phyloP scores from a whole-genome alignment of 2,329 filamentous ascomycete genomes.

The Fusarium agapanthi region DNA sequence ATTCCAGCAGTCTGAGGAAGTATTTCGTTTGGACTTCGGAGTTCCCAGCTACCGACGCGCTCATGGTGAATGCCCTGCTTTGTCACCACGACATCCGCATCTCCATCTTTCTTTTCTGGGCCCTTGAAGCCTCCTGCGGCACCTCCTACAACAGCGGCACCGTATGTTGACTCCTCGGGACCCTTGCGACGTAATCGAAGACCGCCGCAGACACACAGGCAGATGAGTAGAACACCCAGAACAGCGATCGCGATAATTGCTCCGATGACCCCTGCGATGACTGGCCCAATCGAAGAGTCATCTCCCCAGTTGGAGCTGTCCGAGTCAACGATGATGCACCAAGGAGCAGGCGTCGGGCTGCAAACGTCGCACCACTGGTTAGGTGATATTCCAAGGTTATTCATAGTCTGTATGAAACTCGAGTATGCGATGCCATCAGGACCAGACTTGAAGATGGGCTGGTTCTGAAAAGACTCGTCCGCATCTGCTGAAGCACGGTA shows the following conservation, averaged over 20 bases:
- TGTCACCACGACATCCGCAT: slow-evolving; percentile 54
- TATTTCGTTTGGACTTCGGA: slow-evolving; percentile 40
- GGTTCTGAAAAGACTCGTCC: slow-evolving; percentile 46
- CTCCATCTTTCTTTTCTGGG: slow-evolving; percentile 54
- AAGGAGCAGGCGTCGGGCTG: slow-evolving; percentile 44
- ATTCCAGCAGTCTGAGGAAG: slow-evolving; percentile 30
- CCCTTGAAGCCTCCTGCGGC: slow-evolving; percentile 54
- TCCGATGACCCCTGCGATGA: slow-evolving; percentile 58
- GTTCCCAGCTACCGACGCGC: slow-evolving; percentile 61
- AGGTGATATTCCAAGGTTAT: slow-evolving; percentile 46
- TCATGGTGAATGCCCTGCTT: slow-evolving; percentile 53
- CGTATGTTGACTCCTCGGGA: neutral
- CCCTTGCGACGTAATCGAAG: slow-evolving; percentile 43
- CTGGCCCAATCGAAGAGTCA: slow-evolving; percentile 44
- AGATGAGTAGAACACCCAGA: slow-evolving; percentile 46
- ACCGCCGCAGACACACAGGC: slow-evolving; percentile 47
- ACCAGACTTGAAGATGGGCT: slow-evolving; percentile 53
- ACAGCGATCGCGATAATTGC: slow-evolving; percentile 52
- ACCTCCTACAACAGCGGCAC: slow-evolving; percentile 40
- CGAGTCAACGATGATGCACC: slow-evolving; percentile 45
- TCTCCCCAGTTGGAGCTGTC: neutral
- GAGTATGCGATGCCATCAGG: slow-evolving; percentile 49
- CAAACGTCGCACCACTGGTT: slow-evolving; percentile 58
- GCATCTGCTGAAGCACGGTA: slow-evolving; percentile 60
- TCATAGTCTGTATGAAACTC: slow-evolving; percentile 52